These are phyloP conservation scores for Scleroderma citrinum DNA, from an alignment of 768 basidiomycete species.

Conservation along the genomic window DNA sequence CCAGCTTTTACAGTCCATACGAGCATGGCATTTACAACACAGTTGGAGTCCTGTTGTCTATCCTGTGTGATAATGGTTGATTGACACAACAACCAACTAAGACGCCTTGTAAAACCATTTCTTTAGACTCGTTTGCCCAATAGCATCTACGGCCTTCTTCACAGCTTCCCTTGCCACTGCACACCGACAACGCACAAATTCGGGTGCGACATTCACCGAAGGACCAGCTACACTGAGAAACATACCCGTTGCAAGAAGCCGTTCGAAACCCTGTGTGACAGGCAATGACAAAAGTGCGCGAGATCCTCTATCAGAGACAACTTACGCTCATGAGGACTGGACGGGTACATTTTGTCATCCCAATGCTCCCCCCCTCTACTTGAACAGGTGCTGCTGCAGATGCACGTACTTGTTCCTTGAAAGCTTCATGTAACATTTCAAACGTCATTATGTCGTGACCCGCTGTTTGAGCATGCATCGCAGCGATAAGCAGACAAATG, in stretches of 20 bases:
- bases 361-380: slow-evolving; percentile 66
- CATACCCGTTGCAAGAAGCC: slow-evolving; percentile 49
- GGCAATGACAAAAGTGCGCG: slow-evolving; percentile 1
- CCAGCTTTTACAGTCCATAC: no score
- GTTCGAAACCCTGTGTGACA: slow-evolving; percentile 71
- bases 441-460: slow-evolving; percentile 84
- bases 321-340: slow-evolving; percentile 63
- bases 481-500: slow-evolving; percentile 81
- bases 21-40: neutral
- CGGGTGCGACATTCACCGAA: slow-evolving; percentile 47
- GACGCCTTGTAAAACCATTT: slow-evolving; percentile 68
- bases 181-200: slow-evolving; percentile 74
- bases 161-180: slow-evolving; percentile 58
- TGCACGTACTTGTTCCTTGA: slow-evolving; percentile 67
- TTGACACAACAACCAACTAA: neutral
- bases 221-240: slow-evolving; percentile 49
- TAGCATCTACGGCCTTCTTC: slow-evolving; percentile 57
- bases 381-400: slow-evolving; percentile 72
- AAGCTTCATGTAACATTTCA: slow-evolving; percentile 81
- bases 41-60: no score
- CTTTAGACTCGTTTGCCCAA: slow-evolving; percentile 64
- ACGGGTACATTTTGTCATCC: slow-evolving; percentile 63
- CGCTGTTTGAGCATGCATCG: slow-evolving; percentile 65
- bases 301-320: slow-evolving; percentile 7
- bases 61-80: no score